These are phyloP conservation scores for Alloteropsis angusta DNA, from an alignment of 202 grass and related monocot species.

Conservation along the genomic window DNA sequence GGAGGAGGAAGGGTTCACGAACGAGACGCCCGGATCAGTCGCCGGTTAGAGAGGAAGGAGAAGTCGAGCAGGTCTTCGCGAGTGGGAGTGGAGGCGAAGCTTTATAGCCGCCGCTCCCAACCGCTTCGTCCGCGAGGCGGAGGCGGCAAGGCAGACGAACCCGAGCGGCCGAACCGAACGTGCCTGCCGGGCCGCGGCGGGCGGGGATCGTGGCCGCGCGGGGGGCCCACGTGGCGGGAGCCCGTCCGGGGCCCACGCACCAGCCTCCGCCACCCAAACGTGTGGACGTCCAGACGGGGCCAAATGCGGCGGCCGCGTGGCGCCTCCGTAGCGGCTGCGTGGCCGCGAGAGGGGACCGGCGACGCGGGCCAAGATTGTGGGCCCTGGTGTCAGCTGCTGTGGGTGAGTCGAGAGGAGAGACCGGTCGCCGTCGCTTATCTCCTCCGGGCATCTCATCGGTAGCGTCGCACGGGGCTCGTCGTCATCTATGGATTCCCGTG, in stretches of 20 bases:
- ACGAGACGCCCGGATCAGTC: neutral
- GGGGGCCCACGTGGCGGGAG: neutral
- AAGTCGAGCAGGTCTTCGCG: neutral
- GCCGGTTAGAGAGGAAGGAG: neutral
- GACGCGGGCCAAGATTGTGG: neutral
- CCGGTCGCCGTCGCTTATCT: constrained; percentile 12
- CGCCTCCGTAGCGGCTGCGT: neutral
- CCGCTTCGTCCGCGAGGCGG: neutral
- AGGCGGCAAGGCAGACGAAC: neutral
- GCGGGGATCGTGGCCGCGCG: neutral
- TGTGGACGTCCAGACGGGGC: constrained; percentile 13
- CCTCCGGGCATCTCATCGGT: neutral
- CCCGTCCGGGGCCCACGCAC: neutral
- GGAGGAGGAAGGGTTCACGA: neutral
- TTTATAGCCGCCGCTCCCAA: constrained; percentile 28
- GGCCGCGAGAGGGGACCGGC: neutral
- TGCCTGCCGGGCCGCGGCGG: constrained; percentile 15
- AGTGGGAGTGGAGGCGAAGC: neutral
- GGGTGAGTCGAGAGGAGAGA: neutral
- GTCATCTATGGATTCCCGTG: neutral
- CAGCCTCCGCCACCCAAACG: neutral
- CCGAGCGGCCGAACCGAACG: neutral
- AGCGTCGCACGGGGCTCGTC: neutral
- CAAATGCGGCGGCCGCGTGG: constrained; percentile 11
- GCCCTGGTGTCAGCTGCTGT: neutral